Evolutionary conservation across 495 filamentous ascomycete genomes (phyloP).

Genomic region (Chaetomium cochliodes): DNA sequence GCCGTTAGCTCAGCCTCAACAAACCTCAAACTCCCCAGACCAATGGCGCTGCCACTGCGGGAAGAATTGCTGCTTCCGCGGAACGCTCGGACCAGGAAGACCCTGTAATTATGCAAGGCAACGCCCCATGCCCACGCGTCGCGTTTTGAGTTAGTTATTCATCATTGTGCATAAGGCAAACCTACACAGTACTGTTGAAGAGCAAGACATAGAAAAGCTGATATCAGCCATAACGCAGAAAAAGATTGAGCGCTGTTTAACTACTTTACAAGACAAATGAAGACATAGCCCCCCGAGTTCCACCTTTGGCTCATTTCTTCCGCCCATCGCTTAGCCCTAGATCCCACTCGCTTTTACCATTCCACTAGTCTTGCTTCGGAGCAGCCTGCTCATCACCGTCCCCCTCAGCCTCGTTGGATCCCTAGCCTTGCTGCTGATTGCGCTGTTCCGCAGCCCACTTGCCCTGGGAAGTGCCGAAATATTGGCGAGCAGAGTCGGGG

Average conservation of each 20-base stretch:
- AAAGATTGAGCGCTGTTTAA: too few relatives aligned
- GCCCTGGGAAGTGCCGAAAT: slow-evolving; percentile 5
- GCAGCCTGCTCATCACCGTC: not conserved
- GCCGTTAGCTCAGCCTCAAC: not conserved
- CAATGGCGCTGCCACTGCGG: not conserved
- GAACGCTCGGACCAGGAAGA: slow-evolving; percentile 2
- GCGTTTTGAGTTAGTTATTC: too few relatives aligned
- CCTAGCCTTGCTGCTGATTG: not conserved
- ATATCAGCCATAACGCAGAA: too few relatives aligned
- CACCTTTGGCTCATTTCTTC: not conserved
- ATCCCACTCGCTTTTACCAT: not conserved
- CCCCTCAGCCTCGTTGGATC: not conserved
- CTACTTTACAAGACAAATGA: not conserved
- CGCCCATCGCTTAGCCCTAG: not conserved
- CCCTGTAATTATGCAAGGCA: not conserved
- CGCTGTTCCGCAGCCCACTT: not conserved
- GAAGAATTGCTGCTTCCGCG: slow-evolving; percentile 1
- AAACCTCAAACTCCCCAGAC: slow-evolving; percentile 2
- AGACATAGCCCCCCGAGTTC: not conserved
- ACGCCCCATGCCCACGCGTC: too few relatives aligned
- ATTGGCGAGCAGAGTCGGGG: slow-evolving; percentile 18
- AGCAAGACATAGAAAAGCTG: too few relatives aligned
- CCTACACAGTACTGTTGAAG: too few relatives aligned
- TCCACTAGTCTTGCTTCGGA: not conserved
- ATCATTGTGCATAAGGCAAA: too few relatives aligned